A percentile compares a stretch with the other conserved stretches of the same genome.
Conservation (phyloP, 2,329 filamentous ascomycete species). For the Fusarium coicis region DNA sequence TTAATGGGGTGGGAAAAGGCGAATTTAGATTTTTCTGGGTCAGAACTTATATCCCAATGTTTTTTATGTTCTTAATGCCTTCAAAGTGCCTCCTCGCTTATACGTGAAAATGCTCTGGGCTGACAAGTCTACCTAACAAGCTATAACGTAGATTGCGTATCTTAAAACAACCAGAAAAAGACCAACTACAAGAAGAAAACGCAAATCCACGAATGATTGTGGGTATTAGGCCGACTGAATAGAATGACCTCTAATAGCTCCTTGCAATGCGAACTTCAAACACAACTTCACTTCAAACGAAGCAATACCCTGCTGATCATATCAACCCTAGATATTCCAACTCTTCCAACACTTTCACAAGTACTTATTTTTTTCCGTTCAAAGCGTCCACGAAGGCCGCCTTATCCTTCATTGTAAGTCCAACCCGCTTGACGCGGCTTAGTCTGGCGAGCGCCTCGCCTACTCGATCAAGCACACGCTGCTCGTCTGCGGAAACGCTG, state of each 20-base stretch:
- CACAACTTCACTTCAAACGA: background rate
- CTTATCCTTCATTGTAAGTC: constrained; percentile 86
- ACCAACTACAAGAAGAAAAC: background rate
- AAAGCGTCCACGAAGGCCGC: constrained; percentile 80
- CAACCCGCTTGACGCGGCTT: constrained; percentile 88
- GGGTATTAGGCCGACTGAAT: constrained; percentile 23
- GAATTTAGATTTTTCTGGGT: constrained; percentile 40
- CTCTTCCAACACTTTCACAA: background rate
- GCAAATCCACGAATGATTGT: constrained; percentile 18
- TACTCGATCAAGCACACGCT: constrained; percentile 78
- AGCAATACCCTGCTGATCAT: background rate
- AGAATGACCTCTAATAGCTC: constrained; percentile 34
- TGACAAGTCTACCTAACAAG: constrained; percentile 19
- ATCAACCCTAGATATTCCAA: background rate
- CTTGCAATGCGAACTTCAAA: constrained; percentile 39
- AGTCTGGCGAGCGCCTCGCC: constrained; percentile 88
- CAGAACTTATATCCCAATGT: constrained; percentile 30
- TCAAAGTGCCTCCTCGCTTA: background rate
- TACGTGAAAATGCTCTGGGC: constrained; percentile 1
- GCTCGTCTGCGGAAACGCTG: constrained; percentile 66
- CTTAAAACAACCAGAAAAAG: background rate
- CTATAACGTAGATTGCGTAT: constrained; percentile 1
- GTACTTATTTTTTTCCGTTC: constrained; percentile 51
- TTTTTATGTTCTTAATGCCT: constrained; percentile 9
- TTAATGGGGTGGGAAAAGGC: constrained; percentile 44